Evolutionary conservation across 805 yeast species (phyloP).

Genomic region (Candida oleophila): DNA sequence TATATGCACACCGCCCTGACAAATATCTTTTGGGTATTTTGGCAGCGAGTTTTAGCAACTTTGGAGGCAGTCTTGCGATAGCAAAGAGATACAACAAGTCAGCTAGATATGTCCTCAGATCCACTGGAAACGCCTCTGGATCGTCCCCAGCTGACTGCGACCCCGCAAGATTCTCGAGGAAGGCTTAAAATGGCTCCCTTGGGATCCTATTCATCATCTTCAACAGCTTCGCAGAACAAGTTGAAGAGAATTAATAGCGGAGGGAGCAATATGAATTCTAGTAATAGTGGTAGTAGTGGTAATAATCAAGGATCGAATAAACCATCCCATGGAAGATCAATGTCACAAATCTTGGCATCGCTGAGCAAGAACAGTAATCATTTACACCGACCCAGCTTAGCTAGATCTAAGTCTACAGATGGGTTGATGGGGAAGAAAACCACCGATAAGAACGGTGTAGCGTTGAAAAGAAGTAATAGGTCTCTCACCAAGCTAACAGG

Average conservation of each 20-base stretch:
- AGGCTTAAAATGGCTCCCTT: constrained; percentile 1
- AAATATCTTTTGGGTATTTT: background rate
- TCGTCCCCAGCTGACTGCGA: background rate
- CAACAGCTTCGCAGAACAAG: background rate
- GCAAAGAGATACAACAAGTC: background rate
- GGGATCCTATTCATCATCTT: background rate
- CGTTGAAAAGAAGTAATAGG: constrained; percentile 32
- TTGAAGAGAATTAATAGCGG: background rate
- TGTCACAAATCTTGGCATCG: constrained; percentile 1
- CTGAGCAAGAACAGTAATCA: constrained; percentile 1
- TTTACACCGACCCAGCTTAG: constrained; percentile 26
- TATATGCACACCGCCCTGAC: background rate
- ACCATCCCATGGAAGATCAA: constrained; percentile 2
- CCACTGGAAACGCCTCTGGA: constrained; percentile 1
- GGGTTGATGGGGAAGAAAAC: constrained; percentile 24
- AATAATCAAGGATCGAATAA: background rate
- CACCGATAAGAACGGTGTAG: constrained; percentile 13
- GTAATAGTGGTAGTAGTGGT: background rate
- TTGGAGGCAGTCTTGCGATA: too few relatives aligned
- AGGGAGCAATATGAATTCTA: too few relatives aligned
- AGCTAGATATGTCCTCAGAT: background rate
- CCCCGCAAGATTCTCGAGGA: constrained; percentile 1
- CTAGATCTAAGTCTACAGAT: constrained; percentile 42
- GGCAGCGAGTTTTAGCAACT: background rate
- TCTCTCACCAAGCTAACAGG: constrained; percentile 36